A percentile compares a stretch with the other conserved stretches of the same genome.
These are phyloP conservation scores for Albugo laibachii DNA, from an alignment of 352 stramenopile species.

Conservation along the genomic window DNA sequence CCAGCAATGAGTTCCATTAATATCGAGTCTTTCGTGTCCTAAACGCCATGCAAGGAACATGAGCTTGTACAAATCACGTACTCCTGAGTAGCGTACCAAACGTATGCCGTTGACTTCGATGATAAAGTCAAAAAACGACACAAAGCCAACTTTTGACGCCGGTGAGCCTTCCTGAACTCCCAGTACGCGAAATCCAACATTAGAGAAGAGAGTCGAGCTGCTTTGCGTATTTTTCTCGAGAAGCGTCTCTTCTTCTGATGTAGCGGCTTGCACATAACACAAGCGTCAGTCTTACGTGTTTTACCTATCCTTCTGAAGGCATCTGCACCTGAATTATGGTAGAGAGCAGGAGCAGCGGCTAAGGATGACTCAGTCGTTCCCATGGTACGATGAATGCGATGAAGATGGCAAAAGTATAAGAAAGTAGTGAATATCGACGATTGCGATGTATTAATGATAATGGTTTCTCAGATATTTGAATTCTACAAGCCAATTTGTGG, in stretches of 20 bases:
- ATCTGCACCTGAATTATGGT: background rate
- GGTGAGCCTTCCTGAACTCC: constrained; percentile 92
- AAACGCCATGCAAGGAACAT: constrained; percentile 2
- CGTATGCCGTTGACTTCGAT: constrained; percentile 84
- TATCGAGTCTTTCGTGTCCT: constrained; percentile 74
- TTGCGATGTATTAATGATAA: background rate
- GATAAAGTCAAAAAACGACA: constrained; percentile 97
- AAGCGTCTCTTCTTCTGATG: background rate
- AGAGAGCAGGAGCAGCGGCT: background rate
- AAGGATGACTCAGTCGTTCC: background rate
- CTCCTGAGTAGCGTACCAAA: constrained; percentile 24
- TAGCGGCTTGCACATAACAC: background rate
- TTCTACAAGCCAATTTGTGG: background rate
- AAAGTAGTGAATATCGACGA: background rate
- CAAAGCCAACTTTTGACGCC: constrained; percentile 80
- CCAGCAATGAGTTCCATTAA: constrained; percentile 86
- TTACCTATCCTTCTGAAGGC: background rate
- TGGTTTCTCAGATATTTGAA: background rate
- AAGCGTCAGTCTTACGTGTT: background rate
- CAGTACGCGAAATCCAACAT: constrained; percentile 85
- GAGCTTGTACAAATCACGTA: background rate
- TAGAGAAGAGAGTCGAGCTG: too few species aligned
- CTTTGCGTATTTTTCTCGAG: background rate
- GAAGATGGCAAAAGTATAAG: background rate
- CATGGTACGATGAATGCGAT: background rate